Evolutionary conservation across 2,329 filamentous ascomycete species (phyloP), one percentile per base, ranked within the genome.

Genomic region (Cordyceps pruinosa): DNA sequence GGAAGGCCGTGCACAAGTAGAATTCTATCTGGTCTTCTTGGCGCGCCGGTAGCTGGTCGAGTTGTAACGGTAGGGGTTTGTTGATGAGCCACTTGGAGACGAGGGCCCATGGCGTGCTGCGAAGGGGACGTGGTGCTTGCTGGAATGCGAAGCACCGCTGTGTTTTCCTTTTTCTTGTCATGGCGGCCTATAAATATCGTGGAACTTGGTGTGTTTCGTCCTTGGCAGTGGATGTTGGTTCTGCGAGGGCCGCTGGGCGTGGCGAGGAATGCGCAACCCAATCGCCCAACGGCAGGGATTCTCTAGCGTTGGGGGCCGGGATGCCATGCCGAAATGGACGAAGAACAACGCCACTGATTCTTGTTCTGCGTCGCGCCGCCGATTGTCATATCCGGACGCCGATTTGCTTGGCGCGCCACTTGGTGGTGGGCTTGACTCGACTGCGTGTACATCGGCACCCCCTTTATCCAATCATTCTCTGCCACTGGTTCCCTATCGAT

Each of bases 151-250:
- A 32, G 28, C 25, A 10, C 49, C 4, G 26, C 34, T 6, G 3
- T 44, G n/a, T 44, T 39, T 28, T 52, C n/a, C 25, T 23, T 17
- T 12, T 48, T 37, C 17, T 15, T 39, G 21, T 41, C 37, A 19
- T 6, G n/a, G n/a, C 37, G n/a, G 25, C 35, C 44, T 46, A 56
- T 56, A 41, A 48, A 48, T 39, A 56, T 42, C 53, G 23, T 56
- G 53, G 44, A 56, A 56, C 53, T 41, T 13, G 52, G 15, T 39
- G n/a, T 34, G 45, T 56, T 56, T 56, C 53, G 53, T 41, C 17
- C 53, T 56, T 56, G 53, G 53, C 53, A 37, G n/a, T 56, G 23
- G 44, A 48, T 41, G 44, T 47, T 48, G 35, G 53, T 39, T 56
- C 34, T 56, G 53, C 44, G 45, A 56, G 37, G 28, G 52, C 42